Evolutionary conservation across 768 basidiomycete genomes (phyloP).

Genomic region (Termitomyces sp.): DNA sequence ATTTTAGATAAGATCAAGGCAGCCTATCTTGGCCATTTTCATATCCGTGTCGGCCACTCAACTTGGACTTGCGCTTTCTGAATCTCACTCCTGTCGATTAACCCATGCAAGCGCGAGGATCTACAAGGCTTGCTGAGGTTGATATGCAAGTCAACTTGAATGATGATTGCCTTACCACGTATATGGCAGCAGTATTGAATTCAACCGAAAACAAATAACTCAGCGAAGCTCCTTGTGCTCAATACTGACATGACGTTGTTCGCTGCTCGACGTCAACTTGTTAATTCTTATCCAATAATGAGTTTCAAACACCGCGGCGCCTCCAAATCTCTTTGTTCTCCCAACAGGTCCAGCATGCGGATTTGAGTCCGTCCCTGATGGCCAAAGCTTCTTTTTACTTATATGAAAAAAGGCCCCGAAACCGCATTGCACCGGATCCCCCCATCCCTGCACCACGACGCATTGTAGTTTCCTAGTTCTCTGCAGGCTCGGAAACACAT

Average conservation of each 20-base stretch:
- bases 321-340: conserved; percentile 10
- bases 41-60: background rate
- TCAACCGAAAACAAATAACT: background rate
- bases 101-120: background rate
- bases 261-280: background rate
- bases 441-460: background rate
- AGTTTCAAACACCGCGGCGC: conserved; percentile 9
- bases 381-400: conserved; percentile 6
- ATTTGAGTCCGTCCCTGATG: conserved; percentile 6
- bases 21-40: background rate
- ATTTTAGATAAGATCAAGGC: background rate
- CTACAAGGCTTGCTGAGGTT: background rate
- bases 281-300: background rate
- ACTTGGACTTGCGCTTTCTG: background rate
- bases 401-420: conserved; percentile 9
- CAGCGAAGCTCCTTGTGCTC: background rate
- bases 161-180: background rate
- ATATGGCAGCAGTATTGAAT: background rate
- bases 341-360: background rate
- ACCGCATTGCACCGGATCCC: conserved; percentile 1
- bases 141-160: background rate
- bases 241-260: background rate
- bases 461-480: conserved; percentile 1
- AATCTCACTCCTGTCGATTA: background rate
- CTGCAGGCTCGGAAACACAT: background rate